phyloP scores from a whole-genome alignment of 345 rosid genomes.

The Viola odorata region DNA sequence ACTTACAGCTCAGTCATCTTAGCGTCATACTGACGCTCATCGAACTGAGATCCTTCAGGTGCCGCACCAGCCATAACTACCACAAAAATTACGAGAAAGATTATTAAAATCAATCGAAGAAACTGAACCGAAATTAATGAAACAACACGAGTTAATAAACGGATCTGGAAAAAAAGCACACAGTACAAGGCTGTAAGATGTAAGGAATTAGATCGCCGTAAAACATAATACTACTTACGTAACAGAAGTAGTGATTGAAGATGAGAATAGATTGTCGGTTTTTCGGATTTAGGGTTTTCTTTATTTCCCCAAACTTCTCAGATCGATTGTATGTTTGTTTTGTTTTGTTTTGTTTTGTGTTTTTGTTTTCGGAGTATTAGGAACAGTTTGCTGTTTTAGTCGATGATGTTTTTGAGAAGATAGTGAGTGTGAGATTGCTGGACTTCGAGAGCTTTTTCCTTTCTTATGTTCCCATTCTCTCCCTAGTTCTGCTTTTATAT shows the following conservation, averaged over 20 bases:
- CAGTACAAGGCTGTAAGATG: too few species aligned
- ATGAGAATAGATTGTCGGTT: too few species aligned
- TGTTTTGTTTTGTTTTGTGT: background rate
- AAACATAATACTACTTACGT: too few species aligned
- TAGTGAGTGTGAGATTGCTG: background rate
- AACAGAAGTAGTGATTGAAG: background rate
- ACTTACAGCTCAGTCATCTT: constrained; percentile 74
- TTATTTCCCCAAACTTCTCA: constrained; percentile 1
- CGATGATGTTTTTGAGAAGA: background rate
- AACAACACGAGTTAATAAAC: too few species aligned
- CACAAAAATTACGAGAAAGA: background rate
- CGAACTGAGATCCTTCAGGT: constrained; percentile 66
- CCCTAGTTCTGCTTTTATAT: background rate
- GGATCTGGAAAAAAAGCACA: too few species aligned
- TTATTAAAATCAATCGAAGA: background rate
- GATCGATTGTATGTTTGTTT: background rate
- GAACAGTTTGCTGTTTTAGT: background rate
- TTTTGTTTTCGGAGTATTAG: background rate
- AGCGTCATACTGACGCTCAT: constrained; percentile 58
- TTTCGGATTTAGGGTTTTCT: background rate
- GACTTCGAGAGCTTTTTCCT: background rate
- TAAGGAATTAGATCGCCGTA: too few species aligned
- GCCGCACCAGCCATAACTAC: constrained; percentile 27
- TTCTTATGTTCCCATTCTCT: background rate
- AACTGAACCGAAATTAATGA: background rate